phyloP scores from a whole-genome alignment of 257 asterid species.

The Solanum pinnatisectum region DNA sequence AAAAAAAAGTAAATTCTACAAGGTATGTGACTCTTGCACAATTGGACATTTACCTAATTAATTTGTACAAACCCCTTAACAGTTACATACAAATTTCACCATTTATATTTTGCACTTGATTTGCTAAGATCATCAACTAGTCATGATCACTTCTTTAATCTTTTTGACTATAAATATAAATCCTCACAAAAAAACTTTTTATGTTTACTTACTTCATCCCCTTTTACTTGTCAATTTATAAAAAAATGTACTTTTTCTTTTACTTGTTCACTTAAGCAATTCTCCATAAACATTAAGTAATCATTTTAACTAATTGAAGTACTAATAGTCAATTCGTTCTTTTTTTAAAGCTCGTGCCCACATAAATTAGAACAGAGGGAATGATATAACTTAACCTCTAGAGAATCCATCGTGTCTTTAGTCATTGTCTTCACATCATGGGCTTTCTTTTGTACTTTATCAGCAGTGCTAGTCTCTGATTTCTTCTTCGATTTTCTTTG shows the following conservation, averaged over 20 bases:
- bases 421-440: background rate
- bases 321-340: background rate
- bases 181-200: background rate
- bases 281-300: background rate
- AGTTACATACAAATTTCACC: background rate
- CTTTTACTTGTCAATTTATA: background rate
- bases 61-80: background rate
- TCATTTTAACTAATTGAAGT: background rate
- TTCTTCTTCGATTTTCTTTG: constrained; percentile 17
- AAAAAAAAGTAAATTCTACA: background rate
- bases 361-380: background rate
- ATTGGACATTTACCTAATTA: background rate
- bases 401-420: constrained; percentile 7
- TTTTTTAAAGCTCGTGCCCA: background rate
- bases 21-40: background rate
- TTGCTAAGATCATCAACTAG: background rate
- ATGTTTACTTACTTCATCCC: background rate
- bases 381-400: constrained; percentile 13
- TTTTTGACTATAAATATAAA: background rate
- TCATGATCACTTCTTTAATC: background rate
- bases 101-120: background rate
- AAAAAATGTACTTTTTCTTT: background rate
- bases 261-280: background rate
- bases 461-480: constrained; percentile 3
- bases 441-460: constrained; percentile 12